Percentiles rank a stretch among this genome's conserved stretches.
These are phyloP conservation scores for Ceratocystis colombiana DNA, from an alignment of 2,329 filamentous ascomycete species.

Conservation along the genomic window DNA sequence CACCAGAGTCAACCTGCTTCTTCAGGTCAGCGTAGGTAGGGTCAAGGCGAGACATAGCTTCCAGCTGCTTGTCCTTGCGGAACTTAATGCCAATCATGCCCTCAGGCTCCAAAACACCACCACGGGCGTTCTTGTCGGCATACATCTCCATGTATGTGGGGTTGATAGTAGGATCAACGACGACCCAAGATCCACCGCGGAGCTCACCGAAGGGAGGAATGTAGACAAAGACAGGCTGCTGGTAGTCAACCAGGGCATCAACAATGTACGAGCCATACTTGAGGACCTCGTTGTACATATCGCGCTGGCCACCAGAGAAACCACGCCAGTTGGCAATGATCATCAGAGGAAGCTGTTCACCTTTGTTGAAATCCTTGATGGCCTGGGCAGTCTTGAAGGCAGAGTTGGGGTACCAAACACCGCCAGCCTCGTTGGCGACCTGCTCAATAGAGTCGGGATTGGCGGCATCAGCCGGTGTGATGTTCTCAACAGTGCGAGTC, in stretches of 20 bases:
- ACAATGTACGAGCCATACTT: conserved; percentile 99
- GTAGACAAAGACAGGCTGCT: conserved; percentile 98
- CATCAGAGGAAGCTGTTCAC: conserved; percentile 96
- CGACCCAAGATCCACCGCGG: conserved; percentile 98
- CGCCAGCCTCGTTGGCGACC: conserved; percentile 86
- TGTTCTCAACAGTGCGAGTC: conserved; percentile 90
- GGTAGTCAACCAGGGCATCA: conserved; percentile 93
- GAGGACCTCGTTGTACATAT: conserved; percentile 99
- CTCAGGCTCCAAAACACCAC: conserved; percentile 94
- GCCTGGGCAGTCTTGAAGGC: conserved; percentile 99
- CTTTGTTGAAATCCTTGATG: conserved; percentile 97
- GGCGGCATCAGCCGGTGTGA: conserved; percentile 90
- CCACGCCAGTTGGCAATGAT: conserved; percentile 99
- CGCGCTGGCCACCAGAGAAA: conserved; percentile 97
- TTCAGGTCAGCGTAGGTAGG: conserved; percentile 72
- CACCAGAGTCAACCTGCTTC: conserved; percentile 59
- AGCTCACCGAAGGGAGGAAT: conserved; percentile 95
- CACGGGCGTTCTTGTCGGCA: conserved; percentile 84
- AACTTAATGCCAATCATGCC: conserved; percentile 99
- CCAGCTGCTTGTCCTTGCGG: conserved; percentile 90
- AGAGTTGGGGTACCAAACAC: conserved; percentile 99
- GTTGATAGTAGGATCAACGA: conserved; percentile 98
- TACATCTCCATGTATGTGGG: conserved; percentile 98
- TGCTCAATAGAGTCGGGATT: conserved; percentile 98
- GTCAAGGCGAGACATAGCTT: conserved; percentile 93